Base-by-base conservation (phyloP, 1,139 yeast genomes). In the Candida neerlandica region DNA sequence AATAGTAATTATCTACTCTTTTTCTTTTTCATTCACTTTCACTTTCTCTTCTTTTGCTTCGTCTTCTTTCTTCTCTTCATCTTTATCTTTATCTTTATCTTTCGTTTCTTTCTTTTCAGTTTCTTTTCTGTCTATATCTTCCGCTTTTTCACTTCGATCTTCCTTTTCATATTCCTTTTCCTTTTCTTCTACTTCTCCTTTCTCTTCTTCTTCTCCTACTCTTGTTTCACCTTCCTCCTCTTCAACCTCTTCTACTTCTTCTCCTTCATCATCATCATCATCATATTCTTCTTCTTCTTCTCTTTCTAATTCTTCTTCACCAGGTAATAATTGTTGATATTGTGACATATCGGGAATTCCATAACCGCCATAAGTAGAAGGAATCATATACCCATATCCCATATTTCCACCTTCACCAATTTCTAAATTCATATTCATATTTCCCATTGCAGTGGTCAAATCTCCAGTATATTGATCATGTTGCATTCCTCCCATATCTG, bases 351-450 rank as follows among this genome's bases (percentile, higher is more conserved):
- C 55, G 29, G 54, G 50, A 16, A 46, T 48, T 11, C 54, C 55
- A 38, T 45, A 55, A 7, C 49, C 52, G 30, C 53, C 45, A 35
- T 43, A 53, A 43, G 48, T 45, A 5, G 58, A 55, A 4, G 56
- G 58, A 9, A 54, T 48, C 49, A 55, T 49, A 42, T 51, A 47
- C 12, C 44, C 49, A 33, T 39, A 38, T 16, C 45, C 48, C 5
- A 11, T 39, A 9, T 43, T 38, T 5, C 42, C 46, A 9, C 39
- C 42, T 16, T 35, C 43, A n/a, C 30, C 44, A 21, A 33, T 46
- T 27, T 53, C 54, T 42, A 62, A 51, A 43, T 47, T 55, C 59
- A 62, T 56, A 43, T 47, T 55, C 59, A 62, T 56, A 18, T 53
- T 48, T 10, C 55, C 56, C 58, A 63, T 58, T 6, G 66, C 55